Percentiles rank a stretch among this genome's conserved stretches.
Conservation (phyloP, 140 eudicot species). For the Anethum foeniculum region DNA sequence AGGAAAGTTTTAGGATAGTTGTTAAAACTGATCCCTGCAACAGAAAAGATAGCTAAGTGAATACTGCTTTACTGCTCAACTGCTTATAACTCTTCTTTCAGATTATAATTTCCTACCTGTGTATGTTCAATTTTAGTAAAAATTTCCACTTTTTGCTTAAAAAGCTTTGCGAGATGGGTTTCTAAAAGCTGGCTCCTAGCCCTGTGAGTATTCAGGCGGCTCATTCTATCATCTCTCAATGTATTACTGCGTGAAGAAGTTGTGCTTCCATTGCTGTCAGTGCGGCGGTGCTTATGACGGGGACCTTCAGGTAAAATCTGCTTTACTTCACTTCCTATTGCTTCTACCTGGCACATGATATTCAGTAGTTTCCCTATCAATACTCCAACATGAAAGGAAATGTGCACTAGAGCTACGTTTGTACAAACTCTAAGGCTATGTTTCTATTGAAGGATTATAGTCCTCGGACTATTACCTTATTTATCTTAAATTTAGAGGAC, state of each 20-base stretch:
- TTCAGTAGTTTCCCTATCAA: neutral
- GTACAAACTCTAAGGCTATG: neutral
- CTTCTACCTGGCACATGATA: constrained; percentile 44
- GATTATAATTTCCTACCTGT: constrained; percentile 42
- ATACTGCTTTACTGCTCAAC: neutral
- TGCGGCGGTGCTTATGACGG: constrained; percentile 70
- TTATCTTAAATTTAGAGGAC: neutral
- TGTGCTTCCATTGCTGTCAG: constrained; percentile 92
- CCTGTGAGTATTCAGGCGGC: constrained; percentile 72
- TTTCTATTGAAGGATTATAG: neutral
- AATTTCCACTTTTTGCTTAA: constrained; percentile 91
- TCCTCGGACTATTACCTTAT: neutral
- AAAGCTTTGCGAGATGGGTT: constrained; percentile 89
- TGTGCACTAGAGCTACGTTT: neutral
- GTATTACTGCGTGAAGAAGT: constrained; percentile 89
- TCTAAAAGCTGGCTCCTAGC: constrained; percentile 97
- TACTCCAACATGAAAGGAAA: neutral
- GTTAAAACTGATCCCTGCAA: constrained; percentile 83
- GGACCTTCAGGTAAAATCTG: constrained; percentile 73
- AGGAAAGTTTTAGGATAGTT: constrained; percentile 64
- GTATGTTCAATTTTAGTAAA: constrained; percentile 87
- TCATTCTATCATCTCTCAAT: constrained; percentile 59
- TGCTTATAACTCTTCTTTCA: neutral
- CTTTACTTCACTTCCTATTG: constrained; percentile 59
- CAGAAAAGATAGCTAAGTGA: constrained; percentile 11